Percentiles rank a stretch among this genome's conserved stretches.
phyloP scores from a whole-genome alignment of 495 filamentous ascomycete genomes.

The Hapsidospora chrysogenum region DNA sequence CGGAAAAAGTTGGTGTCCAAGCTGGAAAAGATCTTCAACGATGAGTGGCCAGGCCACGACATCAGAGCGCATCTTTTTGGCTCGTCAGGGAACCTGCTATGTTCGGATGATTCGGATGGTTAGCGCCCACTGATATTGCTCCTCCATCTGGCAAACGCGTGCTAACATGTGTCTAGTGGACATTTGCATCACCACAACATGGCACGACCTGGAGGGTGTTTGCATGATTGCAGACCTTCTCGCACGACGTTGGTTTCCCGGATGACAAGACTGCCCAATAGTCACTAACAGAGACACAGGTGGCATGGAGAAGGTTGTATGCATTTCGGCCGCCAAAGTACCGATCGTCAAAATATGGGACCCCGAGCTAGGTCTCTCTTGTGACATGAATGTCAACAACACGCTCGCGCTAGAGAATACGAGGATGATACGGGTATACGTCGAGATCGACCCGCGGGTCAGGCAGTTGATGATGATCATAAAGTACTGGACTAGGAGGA shows the following conservation, averaged over 20 bases:
- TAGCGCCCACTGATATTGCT: too few relatives aligned
- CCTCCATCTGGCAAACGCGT: too few relatives aligned
- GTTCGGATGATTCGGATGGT: constrained; percentile 96
- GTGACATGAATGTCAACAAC: constrained; percentile 98
- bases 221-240: constrained; percentile 76
- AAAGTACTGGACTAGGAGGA: constrained; percentile 88
- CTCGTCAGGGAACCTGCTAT: constrained; percentile 88
- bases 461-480: constrained; percentile 87
- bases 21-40: constrained; percentile 69
- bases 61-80: constrained; percentile 91
- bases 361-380: constrained; percentile 76
- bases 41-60: constrained; percentile 78
- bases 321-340: constrained; percentile 84
- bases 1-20: constrained; percentile 64
- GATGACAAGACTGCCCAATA: constrained; percentile 22
- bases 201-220: constrained; percentile 66
- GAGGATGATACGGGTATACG: constrained; percentile 94
- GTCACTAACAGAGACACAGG: constrained; percentile 33
- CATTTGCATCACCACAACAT: constrained; percentile 86
- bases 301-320: constrained; percentile 92
- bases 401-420: constrained; percentile 89
- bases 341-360: constrained; percentile 99
- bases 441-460: constrained; percentile 81
- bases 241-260: constrained; percentile 73
- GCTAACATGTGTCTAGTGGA: constrained; percentile 49